Percentiles rank a stretch among this genome's conserved stretches.
Evolutionary conservation across 768 basidiomycete species (phyloP).

Genomic region (Calocybe indica): DNA sequence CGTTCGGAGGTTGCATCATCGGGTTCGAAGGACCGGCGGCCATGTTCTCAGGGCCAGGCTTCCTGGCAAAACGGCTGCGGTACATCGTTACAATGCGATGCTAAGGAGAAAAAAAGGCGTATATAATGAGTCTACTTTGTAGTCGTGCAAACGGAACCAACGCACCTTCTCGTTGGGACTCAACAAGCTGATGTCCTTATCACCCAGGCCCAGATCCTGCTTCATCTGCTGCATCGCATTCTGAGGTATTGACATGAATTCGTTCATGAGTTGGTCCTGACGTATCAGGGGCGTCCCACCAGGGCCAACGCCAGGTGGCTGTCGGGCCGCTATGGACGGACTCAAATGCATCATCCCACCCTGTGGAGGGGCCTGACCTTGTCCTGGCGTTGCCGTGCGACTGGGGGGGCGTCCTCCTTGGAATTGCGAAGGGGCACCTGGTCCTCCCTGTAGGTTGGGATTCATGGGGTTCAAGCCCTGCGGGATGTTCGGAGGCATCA

Average conservation of each 20-base stretch:
- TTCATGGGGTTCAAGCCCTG: constrained; percentile 32
- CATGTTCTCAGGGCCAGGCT: constrained; percentile 28
- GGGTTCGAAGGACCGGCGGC: constrained; percentile 37
- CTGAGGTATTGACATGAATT: no score
- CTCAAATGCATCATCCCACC: constrained; percentile 46
- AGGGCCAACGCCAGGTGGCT: constrained; percentile 25
- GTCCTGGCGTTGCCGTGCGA: constrained; percentile 34
- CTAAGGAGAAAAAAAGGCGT: constrained; percentile 16
- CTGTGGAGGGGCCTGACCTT: constrained; percentile 16
- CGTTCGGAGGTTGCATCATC: constrained; percentile 22
- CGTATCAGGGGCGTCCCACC: no score
- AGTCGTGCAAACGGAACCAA: constrained; percentile 6
- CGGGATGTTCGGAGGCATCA: constrained; percentile 43
- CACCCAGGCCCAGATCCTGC: constrained; percentile 37
- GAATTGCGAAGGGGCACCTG: constrained; percentile 35
- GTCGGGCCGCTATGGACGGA: constrained; percentile 48
- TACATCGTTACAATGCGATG: constrained; percentile 23
- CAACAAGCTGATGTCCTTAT: constrained; percentile 37
- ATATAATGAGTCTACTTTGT: constrained; percentile 1
- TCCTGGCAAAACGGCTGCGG: constrained; percentile 20
- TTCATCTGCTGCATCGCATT: constrained; percentile 19
- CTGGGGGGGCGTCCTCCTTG: constrained; percentile 53
- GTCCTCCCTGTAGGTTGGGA: constrained; percentile 25
- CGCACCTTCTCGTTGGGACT: constrained; percentile 58
- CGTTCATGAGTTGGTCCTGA: no score